A percentile compares a stretch with the other conserved stretches of the same genome.
These are phyloP conservation scores for Kregervanrija pseudodelftensis DNA, from an alignment of 805 yeast species.

Conservation along the genomic window DNA sequence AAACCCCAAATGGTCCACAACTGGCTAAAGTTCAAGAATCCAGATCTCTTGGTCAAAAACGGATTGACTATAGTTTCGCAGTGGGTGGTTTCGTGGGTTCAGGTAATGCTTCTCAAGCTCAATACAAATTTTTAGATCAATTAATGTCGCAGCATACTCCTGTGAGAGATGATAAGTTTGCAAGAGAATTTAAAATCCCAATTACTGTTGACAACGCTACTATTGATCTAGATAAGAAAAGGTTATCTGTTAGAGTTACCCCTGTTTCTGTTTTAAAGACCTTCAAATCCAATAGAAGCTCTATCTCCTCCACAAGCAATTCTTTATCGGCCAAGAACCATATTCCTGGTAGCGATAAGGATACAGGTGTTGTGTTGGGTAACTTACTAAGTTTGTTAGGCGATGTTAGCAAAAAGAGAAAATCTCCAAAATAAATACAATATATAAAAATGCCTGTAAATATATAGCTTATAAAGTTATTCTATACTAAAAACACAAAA, in stretches of 20 bases:
- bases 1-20: constrained; percentile 64
- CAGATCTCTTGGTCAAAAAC: constrained; percentile 45
- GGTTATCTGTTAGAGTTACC: constrained; percentile 17
- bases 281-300: too few species aligned
- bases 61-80: constrained; percentile 39
- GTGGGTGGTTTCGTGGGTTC: constrained; percentile 43
- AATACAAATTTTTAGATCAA: constrained; percentile 17
- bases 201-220: constrained; percentile 21
- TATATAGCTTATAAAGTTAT: too few species aligned
- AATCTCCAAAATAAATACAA: too few species aligned
- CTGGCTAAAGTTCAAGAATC: constrained; percentile 55
- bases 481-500: too few species aligned
- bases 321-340: too few species aligned
- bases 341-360: too few species aligned
- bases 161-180: constrained; percentile 18
- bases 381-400: too few species aligned
- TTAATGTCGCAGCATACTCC: constrained; percentile 15
- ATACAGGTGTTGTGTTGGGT: too few species aligned
- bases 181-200: constrained; percentile 25
- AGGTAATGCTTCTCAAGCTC: constrained; percentile 15
- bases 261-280: constrained; percentile 10
- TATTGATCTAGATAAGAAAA: constrained; percentile 17
- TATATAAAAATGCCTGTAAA: too few species aligned
- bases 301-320: too few species aligned
- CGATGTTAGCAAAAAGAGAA: too few species aligned